phyloP scores from a whole-genome alignment of 164 flowering plant species.

The Vitis labrusca region DNA sequence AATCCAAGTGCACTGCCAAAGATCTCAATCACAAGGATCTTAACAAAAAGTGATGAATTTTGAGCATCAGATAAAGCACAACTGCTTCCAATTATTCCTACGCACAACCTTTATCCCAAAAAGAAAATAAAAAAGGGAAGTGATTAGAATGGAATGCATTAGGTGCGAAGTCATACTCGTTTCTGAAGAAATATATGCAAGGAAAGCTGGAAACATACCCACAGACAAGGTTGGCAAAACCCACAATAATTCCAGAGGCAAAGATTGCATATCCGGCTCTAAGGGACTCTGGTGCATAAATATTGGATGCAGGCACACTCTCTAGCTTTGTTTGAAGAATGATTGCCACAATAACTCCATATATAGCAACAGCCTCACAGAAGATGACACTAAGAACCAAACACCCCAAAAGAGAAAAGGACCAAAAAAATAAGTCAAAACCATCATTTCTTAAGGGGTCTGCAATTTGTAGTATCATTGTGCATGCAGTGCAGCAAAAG shows the following conservation, averaged over 20 bases:
- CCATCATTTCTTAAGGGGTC: too few species aligned
- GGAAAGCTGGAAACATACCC: conserved; percentile 48
- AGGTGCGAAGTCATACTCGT: too few species aligned
- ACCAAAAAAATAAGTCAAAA: background rate
- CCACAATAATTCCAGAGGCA: conserved; percentile 95
- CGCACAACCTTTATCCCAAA: conserved; percentile 64
- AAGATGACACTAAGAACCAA: conserved; percentile 78
- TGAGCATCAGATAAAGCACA: conserved; percentile 99
- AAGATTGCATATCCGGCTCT: conserved; percentile 98
- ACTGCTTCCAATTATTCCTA: conserved; percentile 98
- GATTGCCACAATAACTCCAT: conserved; percentile 97
- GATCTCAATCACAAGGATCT: conserved; percentile 94
- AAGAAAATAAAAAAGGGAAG: background rate
- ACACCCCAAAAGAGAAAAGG: background rate
- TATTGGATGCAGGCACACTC: conserved; percentile 74
- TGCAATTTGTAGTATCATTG: too few species aligned
- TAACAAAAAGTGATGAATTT: conserved; percentile 91
- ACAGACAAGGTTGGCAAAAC: conserved; percentile 96
- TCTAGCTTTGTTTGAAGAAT: conserved; percentile 95
- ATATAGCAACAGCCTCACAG: conserved; percentile 98
- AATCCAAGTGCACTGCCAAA: conserved; percentile 96
- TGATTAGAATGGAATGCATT: too few species aligned
- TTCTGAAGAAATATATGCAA: too few species aligned
- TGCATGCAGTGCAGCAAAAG: too few species aligned
- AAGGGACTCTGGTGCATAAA: conserved; percentile 80